Percentiles rank a stretch among this genome's conserved stretches.
Conservation (phyloP, 768 basidiomycete species). For the Boletellus sp. region DNA sequence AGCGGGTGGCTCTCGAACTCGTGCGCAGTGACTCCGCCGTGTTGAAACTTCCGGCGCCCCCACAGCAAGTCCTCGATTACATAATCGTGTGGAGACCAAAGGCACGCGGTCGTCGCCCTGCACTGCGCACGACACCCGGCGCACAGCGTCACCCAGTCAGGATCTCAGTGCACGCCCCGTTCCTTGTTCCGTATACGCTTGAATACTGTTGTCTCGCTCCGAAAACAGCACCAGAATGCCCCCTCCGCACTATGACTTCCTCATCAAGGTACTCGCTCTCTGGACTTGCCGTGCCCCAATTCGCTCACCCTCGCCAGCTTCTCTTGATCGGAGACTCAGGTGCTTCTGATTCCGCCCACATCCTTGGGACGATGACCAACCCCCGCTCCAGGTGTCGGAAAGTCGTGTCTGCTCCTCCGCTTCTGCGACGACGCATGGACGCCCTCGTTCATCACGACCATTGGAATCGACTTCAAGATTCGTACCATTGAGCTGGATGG, state of each 20-base stretch:
- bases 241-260: constrained; percentile 94
- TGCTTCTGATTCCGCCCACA: constrained; percentile 24
- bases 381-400: constrained; percentile 71
- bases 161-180: not conserved
- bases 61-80: constrained; percentile 2
- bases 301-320: constrained; percentile 47
- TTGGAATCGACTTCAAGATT: constrained; percentile 99
- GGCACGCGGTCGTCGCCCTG: not conserved
- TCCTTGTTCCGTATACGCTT: not conserved
- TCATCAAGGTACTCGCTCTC: constrained; percentile 69
- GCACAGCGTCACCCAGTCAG: too few relatives aligned
- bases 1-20: too few relatives aligned
- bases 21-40: too few relatives aligned
- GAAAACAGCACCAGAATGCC: constrained; percentile 51
- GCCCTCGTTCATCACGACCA: constrained; percentile 98
- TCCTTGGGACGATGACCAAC: constrained; percentile 7
- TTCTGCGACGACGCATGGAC: constrained; percentile 99
- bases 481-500: constrained; percentile 97
- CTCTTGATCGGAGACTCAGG: constrained; percentile 96
- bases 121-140: too few relatives aligned
- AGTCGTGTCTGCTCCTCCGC: constrained; percentile 91
- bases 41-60: too few relatives aligned
- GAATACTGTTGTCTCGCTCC: not conserved
- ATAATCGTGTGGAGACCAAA: constrained; percentile 22
- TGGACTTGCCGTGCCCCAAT: constrained; percentile 3